These are phyloP conservation scores for Nectriaceae sp. DNA, from an alignment of 2,329 filamentous ascomycete species.

Conservation along the genomic window DNA sequence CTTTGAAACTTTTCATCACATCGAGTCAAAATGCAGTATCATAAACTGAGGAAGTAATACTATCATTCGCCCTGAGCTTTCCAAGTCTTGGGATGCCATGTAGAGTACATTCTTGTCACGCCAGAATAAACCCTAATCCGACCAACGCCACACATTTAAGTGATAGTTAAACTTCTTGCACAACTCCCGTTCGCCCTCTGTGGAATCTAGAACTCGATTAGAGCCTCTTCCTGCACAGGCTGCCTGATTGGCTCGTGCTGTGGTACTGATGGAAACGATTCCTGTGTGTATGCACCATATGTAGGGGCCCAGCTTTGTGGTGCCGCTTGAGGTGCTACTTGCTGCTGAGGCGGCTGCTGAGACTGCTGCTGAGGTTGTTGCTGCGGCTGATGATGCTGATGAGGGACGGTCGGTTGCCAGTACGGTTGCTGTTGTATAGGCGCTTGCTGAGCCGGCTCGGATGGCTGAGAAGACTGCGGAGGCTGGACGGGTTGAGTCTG, in stretches of 20 bases:
- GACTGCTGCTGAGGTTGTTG: constrained; percentile 24
- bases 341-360: constrained; percentile 23
- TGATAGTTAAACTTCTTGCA: neutral
- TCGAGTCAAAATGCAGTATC: neutral
- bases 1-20: neutral
- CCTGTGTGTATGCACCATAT: constrained; percentile 56
- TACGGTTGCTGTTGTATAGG: constrained; percentile 38
- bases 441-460: constrained; percentile 29
- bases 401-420: constrained; percentile 37
- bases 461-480: constrained; percentile 29
- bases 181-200: too few relatives aligned
- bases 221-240: constrained; percentile 69
- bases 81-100: constrained; percentile 7
- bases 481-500: constrained; percentile 34
- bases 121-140: constrained; percentile 8
- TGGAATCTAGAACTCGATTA: constrained; percentile 81
- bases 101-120: constrained; percentile 14
- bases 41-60: constrained; percentile 7
- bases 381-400: constrained; percentile 30
- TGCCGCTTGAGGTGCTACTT: constrained; percentile 32
- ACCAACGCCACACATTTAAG: constrained; percentile 8
- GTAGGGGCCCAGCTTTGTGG: constrained; percentile 39
- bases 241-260: constrained; percentile 43
- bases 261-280: constrained; percentile 65
- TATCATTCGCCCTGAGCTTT: constrained; percentile 6